Conservation (phyloP, 768 basidiomycete genomes). For the Exsudoporus frostii region DNA sequence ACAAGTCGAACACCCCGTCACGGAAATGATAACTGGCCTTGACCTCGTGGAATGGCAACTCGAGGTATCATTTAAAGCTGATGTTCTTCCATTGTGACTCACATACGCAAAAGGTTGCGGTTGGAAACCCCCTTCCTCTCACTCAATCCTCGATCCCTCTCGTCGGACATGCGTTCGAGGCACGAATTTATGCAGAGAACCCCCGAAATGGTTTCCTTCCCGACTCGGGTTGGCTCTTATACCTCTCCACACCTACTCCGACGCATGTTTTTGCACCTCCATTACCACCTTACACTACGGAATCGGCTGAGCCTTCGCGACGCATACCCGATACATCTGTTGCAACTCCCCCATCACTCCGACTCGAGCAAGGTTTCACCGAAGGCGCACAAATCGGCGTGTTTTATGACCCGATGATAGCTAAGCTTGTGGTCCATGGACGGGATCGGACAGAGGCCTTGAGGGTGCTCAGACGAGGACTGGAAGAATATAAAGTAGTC, state of each 20-base stretch:
- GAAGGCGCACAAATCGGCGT: conserved; percentile 80
- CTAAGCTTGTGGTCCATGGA: conserved; percentile 88
- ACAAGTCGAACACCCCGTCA: conserved; percentile 90
- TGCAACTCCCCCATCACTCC: conserved; percentile 54
- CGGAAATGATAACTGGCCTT: conserved; percentile 91
- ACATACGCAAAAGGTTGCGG: conserved; percentile 58
- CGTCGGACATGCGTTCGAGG: conserved; percentile 91
- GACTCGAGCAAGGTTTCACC: conserved; percentile 88
- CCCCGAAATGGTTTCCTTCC: conserved; percentile 92
- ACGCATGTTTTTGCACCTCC: conserved; percentile 65
- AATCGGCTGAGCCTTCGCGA: conserved; percentile 17
- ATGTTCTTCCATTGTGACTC: not conserved
- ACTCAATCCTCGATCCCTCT: conserved; percentile 76
- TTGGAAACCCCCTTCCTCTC: conserved; percentile 82
- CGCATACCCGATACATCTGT: conserved; percentile 19
- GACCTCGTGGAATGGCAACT: conserved; percentile 97
- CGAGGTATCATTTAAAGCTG: conserved; percentile 44
- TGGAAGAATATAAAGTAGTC: conserved; percentile 88
- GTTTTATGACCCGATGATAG: conserved; percentile 90
- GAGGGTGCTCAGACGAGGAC: conserved; percentile 70
- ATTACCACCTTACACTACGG: conserved; percentile 31
- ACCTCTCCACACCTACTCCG: conserved; percentile 76
- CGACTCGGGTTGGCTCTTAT: conserved; percentile 79
- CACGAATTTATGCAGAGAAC: conserved; percentile 93
- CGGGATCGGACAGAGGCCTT: conserved; percentile 81